Evolutionary conservation across 495 filamentous ascomycete genomes (phyloP).

Genomic region (Pseudevernia furfuracea): DNA sequence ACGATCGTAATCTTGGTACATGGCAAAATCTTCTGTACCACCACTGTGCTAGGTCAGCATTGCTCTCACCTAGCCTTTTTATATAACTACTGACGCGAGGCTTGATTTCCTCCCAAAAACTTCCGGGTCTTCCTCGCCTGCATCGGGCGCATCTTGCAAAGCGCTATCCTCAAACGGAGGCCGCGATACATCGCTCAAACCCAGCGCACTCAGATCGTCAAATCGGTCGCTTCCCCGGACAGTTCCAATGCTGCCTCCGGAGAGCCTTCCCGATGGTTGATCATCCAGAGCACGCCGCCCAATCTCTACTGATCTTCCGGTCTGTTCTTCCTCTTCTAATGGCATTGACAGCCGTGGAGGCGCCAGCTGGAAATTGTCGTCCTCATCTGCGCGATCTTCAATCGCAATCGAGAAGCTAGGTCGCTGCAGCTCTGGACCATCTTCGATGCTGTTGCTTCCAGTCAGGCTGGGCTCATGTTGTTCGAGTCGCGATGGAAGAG

Average conservation of each 20-base stretch:
- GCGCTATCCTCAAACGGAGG: conserved; percentile 18
- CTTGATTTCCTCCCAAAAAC: conserved; percentile 32
- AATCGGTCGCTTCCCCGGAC: conserved; percentile 57
- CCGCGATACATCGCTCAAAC: conserved; percentile 23
- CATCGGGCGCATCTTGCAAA: conserved; percentile 22
- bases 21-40: conserved; percentile 42
- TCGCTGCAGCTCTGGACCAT: conserved; percentile 53
- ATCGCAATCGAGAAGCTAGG: conserved; percentile 65
- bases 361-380: conserved; percentile 45
- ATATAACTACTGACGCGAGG: conserved; percentile 17
- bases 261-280: conserved; percentile 39
- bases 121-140: conserved; percentile 36
- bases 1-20: conserved; percentile 28
- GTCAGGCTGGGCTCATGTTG: conserved; percentile 28
- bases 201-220: conserved; percentile 39
- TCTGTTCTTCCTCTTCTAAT: conserved; percentile 62
- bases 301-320: conserved; percentile 61
- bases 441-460: conserved; percentile 53
- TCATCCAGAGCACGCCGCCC: conserved; percentile 48
- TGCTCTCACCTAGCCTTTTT: background rate
- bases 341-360: conserved; percentile 55
- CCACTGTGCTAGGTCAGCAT: conserved; percentile 36
- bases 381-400: conserved; percentile 45
- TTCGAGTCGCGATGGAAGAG: conserved; percentile 32
- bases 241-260: conserved; percentile 49